These are phyloP conservation scores for Trypanosoma brucei DNA, from an alignment of 208 protist species.

Conservation along the genomic window DNA sequence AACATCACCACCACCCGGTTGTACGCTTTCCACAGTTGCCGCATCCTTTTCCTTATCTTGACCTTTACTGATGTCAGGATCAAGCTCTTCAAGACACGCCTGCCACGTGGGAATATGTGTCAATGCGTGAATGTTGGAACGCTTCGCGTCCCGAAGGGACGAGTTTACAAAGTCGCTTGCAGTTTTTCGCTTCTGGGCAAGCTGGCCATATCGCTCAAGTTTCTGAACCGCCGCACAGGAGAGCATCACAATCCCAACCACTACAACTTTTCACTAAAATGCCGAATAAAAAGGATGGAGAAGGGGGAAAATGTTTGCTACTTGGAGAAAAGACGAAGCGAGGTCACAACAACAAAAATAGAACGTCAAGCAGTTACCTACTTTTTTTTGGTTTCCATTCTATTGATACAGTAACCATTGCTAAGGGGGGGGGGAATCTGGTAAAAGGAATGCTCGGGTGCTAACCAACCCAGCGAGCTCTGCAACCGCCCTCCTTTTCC, in stretches of 20 bases:
- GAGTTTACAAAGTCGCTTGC: slow-evolving; percentile 65
- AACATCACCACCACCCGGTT: not conserved
- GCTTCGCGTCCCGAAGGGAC: slow-evolving; percentile 66
- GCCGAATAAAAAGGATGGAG: not conserved
- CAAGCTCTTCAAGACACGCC: slow-evolving; percentile 30
- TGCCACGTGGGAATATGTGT: slow-evolving; percentile 72
- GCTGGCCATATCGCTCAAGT: slow-evolving; percentile 81
- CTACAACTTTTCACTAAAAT: no score
- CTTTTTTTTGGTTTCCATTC: no score
- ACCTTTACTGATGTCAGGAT: not conserved
- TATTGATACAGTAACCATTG: no score
- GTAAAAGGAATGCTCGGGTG: no score
- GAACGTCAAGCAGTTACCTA: no score
- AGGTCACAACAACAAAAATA: no score
- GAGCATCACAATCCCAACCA: slow-evolving; percentile 38
- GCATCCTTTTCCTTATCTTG: slow-evolving; percentile 1
- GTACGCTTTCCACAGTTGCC: slow-evolving; percentile 2
- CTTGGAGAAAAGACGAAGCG: no score
- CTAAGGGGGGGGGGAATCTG: no score
- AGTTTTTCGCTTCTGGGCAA: slow-evolving; percentile 70
- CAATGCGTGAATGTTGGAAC: slow-evolving; percentile 77
- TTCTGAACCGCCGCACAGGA: slow-evolving; percentile 83
- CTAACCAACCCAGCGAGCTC: no score
- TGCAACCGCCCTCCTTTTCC: no score
- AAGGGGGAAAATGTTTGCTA: not conserved